Conservation (phyloP, 2,329 filamentous ascomycete species). For the Colletotrichum zoysiae region DNA sequence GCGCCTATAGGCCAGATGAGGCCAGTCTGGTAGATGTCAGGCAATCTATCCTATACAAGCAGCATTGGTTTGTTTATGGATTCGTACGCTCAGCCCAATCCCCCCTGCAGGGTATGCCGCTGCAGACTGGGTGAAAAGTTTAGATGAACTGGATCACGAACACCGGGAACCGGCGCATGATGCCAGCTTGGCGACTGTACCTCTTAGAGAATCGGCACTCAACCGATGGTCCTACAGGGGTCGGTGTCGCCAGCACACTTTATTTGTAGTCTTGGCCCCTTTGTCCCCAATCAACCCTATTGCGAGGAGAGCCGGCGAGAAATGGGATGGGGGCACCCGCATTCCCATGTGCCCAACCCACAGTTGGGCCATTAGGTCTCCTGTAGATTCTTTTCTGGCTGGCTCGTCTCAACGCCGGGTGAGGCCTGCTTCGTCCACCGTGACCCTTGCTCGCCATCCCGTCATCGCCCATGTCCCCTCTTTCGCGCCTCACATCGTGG, state of each 20-base stretch:
- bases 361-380: constrained; percentile 19
- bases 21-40: background rate
- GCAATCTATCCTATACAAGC: constrained; percentile 25
- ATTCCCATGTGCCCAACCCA: constrained; percentile 25
- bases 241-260: constrained; percentile 34
- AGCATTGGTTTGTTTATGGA: background rate
- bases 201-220: background rate
- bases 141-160: constrained; percentile 39
- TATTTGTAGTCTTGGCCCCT: constrained; percentile 16
- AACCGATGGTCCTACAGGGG: constrained; percentile 12
- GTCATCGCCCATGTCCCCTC: constrained; percentile 13
- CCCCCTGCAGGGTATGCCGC: constrained; percentile 5
- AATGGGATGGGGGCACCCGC: constrained; percentile 6
- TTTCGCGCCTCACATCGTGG: constrained; percentile 10
- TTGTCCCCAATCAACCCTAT: background rate
- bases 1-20: constrained; percentile 17
- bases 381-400: background rate
- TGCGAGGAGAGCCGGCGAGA: constrained; percentile 11
- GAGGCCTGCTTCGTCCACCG: background rate
- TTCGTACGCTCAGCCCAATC: background rate
- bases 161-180: constrained; percentile 29
- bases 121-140: constrained; percentile 10
- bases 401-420: background rate
- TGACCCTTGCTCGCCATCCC: constrained; percentile 5
- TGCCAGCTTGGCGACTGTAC: constrained; percentile 23